A percentile compares a stretch with the other conserved stretches of the same genome.
These are phyloP conservation scores for Ophiostoma pallidulum DNA, from an alignment of 2,329 filamentous ascomycete species.

Conservation along the genomic window DNA sequence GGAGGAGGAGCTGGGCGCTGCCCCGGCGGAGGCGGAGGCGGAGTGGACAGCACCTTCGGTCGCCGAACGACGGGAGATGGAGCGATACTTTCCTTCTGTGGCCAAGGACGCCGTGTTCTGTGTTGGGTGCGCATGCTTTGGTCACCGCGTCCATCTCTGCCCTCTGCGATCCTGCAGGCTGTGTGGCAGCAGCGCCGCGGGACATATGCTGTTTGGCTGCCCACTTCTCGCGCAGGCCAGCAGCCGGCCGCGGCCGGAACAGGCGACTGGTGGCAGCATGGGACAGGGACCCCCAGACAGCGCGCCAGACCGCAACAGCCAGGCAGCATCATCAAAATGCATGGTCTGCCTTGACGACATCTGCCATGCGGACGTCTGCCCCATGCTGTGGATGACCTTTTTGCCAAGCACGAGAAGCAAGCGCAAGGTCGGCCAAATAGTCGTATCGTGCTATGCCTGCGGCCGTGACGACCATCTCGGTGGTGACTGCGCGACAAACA, in stretches of 20 bases:
- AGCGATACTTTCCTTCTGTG: constrained; percentile 43
- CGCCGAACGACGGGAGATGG: constrained; percentile 24
- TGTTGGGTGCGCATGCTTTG: constrained; percentile 39
- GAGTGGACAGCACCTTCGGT: too few species aligned
- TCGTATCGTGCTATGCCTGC: constrained; percentile 47
- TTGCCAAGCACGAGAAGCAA: constrained; percentile 30
- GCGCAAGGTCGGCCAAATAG: constrained; percentile 40
- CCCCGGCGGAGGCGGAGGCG: not conserved
- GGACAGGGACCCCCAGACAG: too few species aligned
- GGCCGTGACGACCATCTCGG: constrained; percentile 47
- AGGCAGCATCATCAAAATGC: not conserved
- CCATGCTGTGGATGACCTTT: constrained; percentile 50
- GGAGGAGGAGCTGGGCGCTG: not conserved
- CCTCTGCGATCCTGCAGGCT: constrained; percentile 37
- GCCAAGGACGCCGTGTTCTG: constrained; percentile 36
- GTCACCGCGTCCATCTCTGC: constrained; percentile 38
- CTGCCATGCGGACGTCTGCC: constrained; percentile 2
- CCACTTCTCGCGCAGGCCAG: constrained; percentile 25
- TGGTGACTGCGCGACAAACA: constrained; percentile 39
- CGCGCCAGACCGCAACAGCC: too few species aligned
- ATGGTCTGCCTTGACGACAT: constrained; percentile 3
- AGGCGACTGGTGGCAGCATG: too few species aligned
- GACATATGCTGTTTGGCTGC: constrained; percentile 43
- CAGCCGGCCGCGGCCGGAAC: not conserved
- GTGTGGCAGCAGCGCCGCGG: constrained; percentile 30